Percentiles rank a stretch among this genome's conserved stretches.
These are phyloP conservation scores for Apiospora aurea DNA, from an alignment of 2,329 filamentous ascomycete species.

Conservation along the genomic window DNA sequence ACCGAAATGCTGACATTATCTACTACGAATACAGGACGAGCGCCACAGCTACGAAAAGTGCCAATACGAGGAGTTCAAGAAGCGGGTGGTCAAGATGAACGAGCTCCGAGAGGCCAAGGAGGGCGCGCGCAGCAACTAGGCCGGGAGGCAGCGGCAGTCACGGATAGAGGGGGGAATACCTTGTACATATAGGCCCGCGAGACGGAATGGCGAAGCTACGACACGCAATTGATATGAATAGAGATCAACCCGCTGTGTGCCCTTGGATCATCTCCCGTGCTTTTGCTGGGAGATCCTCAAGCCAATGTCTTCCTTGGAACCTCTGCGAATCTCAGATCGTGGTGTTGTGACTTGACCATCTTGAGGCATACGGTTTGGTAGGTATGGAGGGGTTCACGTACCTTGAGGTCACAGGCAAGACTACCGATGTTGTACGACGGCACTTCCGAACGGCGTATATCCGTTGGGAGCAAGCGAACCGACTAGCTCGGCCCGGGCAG, in stretches of 20 bases:
- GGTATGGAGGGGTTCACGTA: neutral
- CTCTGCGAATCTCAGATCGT: neutral
- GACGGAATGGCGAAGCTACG: conserved; percentile 10
- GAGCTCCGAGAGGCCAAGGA: conserved; percentile 88
- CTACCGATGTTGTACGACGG: neutral
- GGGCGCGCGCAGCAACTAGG: conserved; percentile 83
- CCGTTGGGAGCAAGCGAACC: neutral
- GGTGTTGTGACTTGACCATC: neutral
- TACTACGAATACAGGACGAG: conserved; percentile 71
- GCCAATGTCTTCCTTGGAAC: too few relatives aligned
- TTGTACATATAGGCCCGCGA: conserved; percentile 23
- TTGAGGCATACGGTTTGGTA: neutral
- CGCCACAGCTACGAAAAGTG: conserved; percentile 99
- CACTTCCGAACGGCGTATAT: neutral
- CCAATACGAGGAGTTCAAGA: conserved; percentile 99
- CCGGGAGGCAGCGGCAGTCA: neutral
- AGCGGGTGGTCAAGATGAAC: conserved; percentile 98
- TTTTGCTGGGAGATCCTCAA: neutral
- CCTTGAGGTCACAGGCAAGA: neutral
- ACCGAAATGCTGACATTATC: conserved; percentile 25
- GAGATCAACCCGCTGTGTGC: conserved; percentile 6
- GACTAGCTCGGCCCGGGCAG: neutral
- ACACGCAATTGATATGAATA: conserved; percentile 16
- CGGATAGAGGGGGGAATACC: neutral
- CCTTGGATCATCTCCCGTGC: neutral